Percentiles rank a stretch among this genome's conserved stretches.
These are phyloP conservation scores for Globisporangium ultimum DNA, from an alignment of 352 stramenopile genomes.

Conservation along the genomic window DNA sequence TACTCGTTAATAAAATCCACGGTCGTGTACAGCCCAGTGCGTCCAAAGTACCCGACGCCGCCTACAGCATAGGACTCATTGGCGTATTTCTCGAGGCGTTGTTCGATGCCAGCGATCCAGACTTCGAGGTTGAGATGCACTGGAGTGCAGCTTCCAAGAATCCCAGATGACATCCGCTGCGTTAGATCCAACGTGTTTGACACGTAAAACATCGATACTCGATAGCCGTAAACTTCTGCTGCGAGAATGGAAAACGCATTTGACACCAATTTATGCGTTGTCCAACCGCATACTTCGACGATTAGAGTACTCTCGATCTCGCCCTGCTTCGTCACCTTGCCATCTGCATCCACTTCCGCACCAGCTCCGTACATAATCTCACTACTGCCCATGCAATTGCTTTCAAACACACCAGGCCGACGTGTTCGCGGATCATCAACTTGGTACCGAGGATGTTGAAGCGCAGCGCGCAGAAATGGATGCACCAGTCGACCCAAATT, in stretches of 20 bases:
- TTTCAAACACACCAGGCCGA: neutral
- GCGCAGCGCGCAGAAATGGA: slow-evolving; percentile 24
- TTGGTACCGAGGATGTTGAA: slow-evolving; percentile 16
- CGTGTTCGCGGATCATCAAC: slow-evolving; percentile 22
- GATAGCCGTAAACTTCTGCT: slow-evolving; percentile 16
- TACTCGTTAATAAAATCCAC: slow-evolving; percentile 24
- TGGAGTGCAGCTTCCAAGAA: slow-evolving; percentile 23
- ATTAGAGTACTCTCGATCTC: slow-evolving; percentile 13
- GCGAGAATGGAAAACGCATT: slow-evolving; percentile 30
- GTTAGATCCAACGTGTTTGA: neutral
- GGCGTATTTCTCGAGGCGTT: slow-evolving; percentile 14
- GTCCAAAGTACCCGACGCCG: slow-evolving; percentile 25
- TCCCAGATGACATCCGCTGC: slow-evolving; percentile 30
- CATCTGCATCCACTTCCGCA: slow-evolving; percentile 14
- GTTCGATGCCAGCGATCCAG: slow-evolving; percentile 17
- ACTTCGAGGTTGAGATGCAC: slow-evolving; percentile 37
- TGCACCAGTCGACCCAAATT: slow-evolving; percentile 12
- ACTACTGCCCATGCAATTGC: slow-evolving; percentile 12
- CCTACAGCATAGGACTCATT: slow-evolving; percentile 26
- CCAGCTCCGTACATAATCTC: slow-evolving; percentile 19
- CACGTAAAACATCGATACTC: slow-evolving; percentile 13
- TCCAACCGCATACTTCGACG: no score
- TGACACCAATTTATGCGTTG: slow-evolving; percentile 16
- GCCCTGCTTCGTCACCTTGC: slow-evolving; percentile 13
- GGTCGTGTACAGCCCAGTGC: slow-evolving; percentile 37